phyloP scores from a whole-genome alignment of 176 grass and related monocot genomes.

The Hordeum vulgare region MorexV3_pseudomolecules_assembly NC_058519.1:621576621-621577120 shows the following conservation, averaged over 20 bases:
- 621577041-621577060: not conserved
- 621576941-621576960: not conserved
- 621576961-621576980: conserved; percentile 27
- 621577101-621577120: not conserved
- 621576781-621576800: conserved; percentile 22
- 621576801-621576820: conserved; percentile 25
- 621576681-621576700: conserved; percentile 51
- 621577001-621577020: conserved; percentile 21
- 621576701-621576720: conserved; percentile 45
- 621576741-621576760: conserved; percentile 42
- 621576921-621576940: conserved; percentile 15
- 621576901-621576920: conserved; percentile 34
- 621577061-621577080: conserved; percentile 35
- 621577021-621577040: conserved; percentile 18
- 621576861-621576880: conserved; percentile 40
- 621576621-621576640: conserved; percentile 50
- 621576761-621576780: conserved; percentile 47
- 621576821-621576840: conserved; percentile 12
- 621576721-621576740: not conserved
- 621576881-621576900: conserved; percentile 46
- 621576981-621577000: conserved; percentile 22
- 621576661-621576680: conserved; percentile 32
- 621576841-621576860: conserved; percentile 23
- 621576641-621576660: conserved; percentile 57
- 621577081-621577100: conserved; percentile 55